phyloP scores from a whole-genome alignment of 2,329 filamentous ascomycete genomes.

The Aspergillus neotritici region DNA sequence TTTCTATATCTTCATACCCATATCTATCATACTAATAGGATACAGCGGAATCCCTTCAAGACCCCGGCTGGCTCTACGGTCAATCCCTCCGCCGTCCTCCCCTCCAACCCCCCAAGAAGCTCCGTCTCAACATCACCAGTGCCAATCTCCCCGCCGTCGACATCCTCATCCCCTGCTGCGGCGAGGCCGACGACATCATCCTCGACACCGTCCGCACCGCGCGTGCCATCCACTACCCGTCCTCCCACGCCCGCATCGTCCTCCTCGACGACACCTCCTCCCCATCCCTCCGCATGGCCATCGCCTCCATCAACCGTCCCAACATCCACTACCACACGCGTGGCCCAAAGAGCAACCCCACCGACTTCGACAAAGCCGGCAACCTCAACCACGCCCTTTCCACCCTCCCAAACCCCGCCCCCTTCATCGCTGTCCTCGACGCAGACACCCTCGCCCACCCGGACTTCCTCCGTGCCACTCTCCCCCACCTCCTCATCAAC shows the following conservation, averaged over 20 bases:
- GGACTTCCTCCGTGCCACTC: constrained; percentile 31
- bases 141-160: constrained; percentile 47
- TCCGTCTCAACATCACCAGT: constrained; percentile 23
- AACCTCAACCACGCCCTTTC: constrained; percentile 34
- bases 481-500: constrained; percentile 31
- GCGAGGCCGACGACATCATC: constrained; percentile 52
- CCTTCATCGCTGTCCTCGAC: constrained; percentile 31
- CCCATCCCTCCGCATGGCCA: constrained; percentile 34
- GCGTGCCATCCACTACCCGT: constrained; percentile 52
- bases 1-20: no score
- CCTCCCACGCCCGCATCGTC: constrained; percentile 49
- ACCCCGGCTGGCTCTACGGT: no score
- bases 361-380: constrained; percentile 33
- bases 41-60: no score
- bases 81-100: no score
- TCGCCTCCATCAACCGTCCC: constrained; percentile 41
- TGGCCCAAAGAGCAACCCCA: constrained; percentile 32
- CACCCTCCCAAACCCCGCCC: constrained; percentile 19
- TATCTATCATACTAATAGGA: no score
- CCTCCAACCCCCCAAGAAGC: constrained; percentile 10
- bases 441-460: constrained; percentile 34
- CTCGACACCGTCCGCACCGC: constrained; percentile 54
- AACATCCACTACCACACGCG: constrained; percentile 51
- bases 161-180: constrained; percentile 54
- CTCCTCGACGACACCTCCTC: constrained; percentile 53